Base-by-base conservation (phyloP, 805 yeast genomes). In the Cyberlindnera veronae region DNA sequence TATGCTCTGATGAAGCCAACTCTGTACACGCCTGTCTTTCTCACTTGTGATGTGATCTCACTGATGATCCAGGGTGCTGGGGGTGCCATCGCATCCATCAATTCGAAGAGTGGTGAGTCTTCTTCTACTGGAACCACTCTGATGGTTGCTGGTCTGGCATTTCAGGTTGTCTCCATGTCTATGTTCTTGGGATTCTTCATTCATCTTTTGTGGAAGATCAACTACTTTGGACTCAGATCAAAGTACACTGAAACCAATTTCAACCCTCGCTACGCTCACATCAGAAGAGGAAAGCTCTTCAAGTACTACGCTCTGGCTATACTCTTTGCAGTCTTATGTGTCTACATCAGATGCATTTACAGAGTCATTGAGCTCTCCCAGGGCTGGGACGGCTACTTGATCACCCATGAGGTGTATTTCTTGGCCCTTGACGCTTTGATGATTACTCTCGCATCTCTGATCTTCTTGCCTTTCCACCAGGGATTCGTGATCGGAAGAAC, bases 81-180 rank as follows among this genome's bases (percentile, higher is more conserved):
- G 32, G 95, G 95, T 53, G 93, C 82, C 38, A 62, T 74, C 30
- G 85, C 89, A 2, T 36, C 39, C 70, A 5, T 9, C 11, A 17
- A 5, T 4, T 7, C 16, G n/a, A 45, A 60, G 7, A 36, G 36
- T 3, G 53, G 54, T 31, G 56, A 63, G 12, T 51, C 55, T 32
- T 53, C 74, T 1, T 50, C 31, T 2, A 44, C 41, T 2, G 91
- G 91, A n/a, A 69, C 84, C 2, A 68, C 79, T 55, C 60, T 83
- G 35, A 84, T 88, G 81, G 74, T 86, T 34, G 90, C 74, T 3
- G 96, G 96, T 7, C 68, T 89, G 35, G 82, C 81, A 0, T 70
- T 83, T 53, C 96, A 89, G 63, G 90, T 86, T 5, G 61, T 73
- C 5, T 72, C 86, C 5, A 83, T 89, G 82, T 51, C 72, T 2